Evolutionary conservation across 768 basidiomycete genomes (phyloP).

Genomic region (Omphalotus guepiniiformis): DNA sequence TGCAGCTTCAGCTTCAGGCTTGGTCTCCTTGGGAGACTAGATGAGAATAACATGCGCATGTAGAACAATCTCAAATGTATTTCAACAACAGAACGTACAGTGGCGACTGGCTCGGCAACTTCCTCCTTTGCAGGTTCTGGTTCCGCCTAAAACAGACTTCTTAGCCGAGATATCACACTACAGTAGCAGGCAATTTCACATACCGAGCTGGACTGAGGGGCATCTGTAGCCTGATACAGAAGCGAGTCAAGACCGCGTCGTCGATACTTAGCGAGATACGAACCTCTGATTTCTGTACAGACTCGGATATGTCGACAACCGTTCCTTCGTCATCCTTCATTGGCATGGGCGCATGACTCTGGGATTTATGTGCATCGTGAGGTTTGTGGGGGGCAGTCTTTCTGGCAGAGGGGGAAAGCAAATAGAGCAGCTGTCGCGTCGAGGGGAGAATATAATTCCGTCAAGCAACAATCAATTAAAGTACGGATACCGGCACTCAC

Average conservation of each 20-base stretch:
- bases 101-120: not conserved
- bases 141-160: not conserved
- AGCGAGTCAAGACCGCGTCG: not conserved
- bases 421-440: slow-evolving; percentile 7
- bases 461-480: not conserved
- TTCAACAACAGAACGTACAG: not conserved
- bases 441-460: not conserved
- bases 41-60: no score
- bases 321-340: slow-evolving; percentile 10
- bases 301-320: slow-evolving; percentile 4
- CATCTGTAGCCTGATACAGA: not conserved
- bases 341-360: slow-evolving; percentile 1
- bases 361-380: slow-evolving; percentile 1
- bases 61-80: no score
- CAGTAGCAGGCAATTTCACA: not conserved
- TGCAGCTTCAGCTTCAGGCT: not conserved
- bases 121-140: not conserved
- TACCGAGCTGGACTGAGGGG: slow-evolving; percentile 4
- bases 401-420: slow-evolving; percentile 5
- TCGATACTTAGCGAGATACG: not conserved
- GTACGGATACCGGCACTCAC: not conserved
- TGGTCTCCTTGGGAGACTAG: not conserved
- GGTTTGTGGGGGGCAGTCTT: slow-evolving; percentile 4
- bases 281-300: slow-evolving; percentile 10
- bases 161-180: not conserved